Base-by-base conservation (phyloP, 116 monocot genomes). In the Phalaenopsis hybrid region DNA sequence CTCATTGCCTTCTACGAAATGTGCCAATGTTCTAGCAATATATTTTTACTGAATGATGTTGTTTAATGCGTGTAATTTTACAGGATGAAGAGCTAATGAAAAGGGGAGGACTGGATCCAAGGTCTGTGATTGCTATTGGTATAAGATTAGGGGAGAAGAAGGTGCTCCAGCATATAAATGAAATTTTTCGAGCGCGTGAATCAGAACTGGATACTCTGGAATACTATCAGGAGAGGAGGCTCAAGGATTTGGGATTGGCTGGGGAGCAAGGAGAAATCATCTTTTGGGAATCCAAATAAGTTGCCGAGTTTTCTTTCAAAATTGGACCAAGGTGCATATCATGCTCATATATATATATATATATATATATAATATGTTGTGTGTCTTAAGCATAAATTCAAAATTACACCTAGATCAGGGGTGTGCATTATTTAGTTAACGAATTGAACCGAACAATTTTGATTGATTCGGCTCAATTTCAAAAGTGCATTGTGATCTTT, bases 221-320 rank as follows among this genome's bases (percentile, higher is more conserved):
- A 63, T 98, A 93, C 84, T 95, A 98, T 83, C 98, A 98, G 76
- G 98, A 97, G 82, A 91, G 95, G 77, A 91, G 93, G 82, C 93
- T 95, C 48, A 93, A 86, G 81, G 93, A 95, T 65, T 83, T 98
- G 45, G 93, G 98, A 9, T 81, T 95, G 77, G 82, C 82, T 50
- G 93, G 95, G 6, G 93, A 95, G 45, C 88, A 93, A 77, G 95
- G 93, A 80, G 93, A 94, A 51, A 95, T 98, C 68, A 93, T 98
- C 75, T 95, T 95, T 65, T 98, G 98, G 93, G 95, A 95, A 85
- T 80, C 86, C 68, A 82, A 85, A 31, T 85, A 85, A 79, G 58
- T 61, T 76, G 5, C 37, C 4, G 4, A 72, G 6, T 65, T 25
- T 65, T 65, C 21, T 13, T 25, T 6, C 2, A 61, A 61, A 65